These are phyloP conservation scores for Didymosphaeria variabile DNA, from an alignment of 2,329 filamentous ascomycete species.

Conservation along the genomic window DNA sequence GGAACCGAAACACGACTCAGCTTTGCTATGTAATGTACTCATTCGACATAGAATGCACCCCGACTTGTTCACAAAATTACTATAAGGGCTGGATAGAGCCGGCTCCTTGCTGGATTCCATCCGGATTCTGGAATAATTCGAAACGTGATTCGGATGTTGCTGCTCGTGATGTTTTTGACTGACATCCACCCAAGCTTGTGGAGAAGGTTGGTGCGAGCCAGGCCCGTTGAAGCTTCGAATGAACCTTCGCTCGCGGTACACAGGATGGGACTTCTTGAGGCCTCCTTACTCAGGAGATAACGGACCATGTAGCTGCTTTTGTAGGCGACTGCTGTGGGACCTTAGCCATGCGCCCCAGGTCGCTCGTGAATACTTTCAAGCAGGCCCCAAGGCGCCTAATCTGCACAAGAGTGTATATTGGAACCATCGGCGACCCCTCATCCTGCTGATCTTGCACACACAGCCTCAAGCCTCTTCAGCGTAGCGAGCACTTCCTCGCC, in stretches of 20 bases:
- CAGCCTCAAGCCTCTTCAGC: conserved; percentile 69
- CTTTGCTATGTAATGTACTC: neutral
- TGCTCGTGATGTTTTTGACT: neutral
- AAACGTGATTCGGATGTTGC: neutral
- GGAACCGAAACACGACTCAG: conserved; percentile 1
- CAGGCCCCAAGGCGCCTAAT: neutral
- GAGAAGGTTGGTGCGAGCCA: neutral
- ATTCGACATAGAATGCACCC: neutral
- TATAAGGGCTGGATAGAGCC: neutral
- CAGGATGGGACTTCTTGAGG: neutral
- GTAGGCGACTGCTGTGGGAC: neutral
- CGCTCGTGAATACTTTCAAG: neutral
- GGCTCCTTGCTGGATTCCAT: neutral
- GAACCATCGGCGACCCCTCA: conserved; percentile 21
- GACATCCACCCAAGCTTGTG: neutral
- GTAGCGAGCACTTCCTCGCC: conserved; percentile 73
- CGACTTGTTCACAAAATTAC: neutral
- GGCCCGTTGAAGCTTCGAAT: neutral
- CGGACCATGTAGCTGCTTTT: neutral
- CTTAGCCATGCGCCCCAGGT: neutral
- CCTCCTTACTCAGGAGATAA: neutral
- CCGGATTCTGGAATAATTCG: neutral
- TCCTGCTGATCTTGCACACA: conserved; percentile 56
- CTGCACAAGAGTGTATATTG: neutral
- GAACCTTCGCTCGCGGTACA: neutral